These are phyloP conservation scores for Paspalum notatum DNA, from an alignment of 176 grass and related monocot species.

Conservation along the genomic window DNA sequence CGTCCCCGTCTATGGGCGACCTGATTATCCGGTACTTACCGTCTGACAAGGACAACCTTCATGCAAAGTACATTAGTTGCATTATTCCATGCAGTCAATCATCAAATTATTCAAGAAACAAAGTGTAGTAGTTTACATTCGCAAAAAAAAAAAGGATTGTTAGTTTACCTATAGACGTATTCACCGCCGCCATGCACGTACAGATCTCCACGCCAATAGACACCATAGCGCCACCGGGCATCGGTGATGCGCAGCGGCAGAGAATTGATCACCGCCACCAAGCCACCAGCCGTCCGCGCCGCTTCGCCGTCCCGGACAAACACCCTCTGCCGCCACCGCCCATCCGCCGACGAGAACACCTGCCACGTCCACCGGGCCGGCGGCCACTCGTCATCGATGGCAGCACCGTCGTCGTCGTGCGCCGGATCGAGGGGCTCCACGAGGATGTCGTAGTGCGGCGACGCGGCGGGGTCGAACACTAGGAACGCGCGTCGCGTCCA, in stretches of 20 bases:
- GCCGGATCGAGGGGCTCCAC: neutral
- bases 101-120: too few species aligned
- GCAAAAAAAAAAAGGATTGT: too few species aligned
- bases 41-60: neutral
- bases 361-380: neutral
- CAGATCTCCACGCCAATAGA: neutral
- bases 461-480: neutral
- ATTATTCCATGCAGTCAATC: neutral
- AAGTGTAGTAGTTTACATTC: too few species aligned
- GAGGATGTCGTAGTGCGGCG: neutral
- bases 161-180: neutral
- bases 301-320: neutral
- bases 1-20: neutral
- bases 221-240: neutral
- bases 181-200: neutral
- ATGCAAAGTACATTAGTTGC: neutral
- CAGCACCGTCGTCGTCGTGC: neutral
- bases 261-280: neutral
- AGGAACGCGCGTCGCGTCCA: neutral
- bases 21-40: neutral
- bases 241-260: neutral
- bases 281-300: neutral
- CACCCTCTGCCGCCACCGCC: neutral
- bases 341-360: neutral
- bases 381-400: neutral